These are phyloP conservation scores for Phytomonas sp. DNA, from an alignment of 208 protist species.

Conservation along the genomic window DNA sequence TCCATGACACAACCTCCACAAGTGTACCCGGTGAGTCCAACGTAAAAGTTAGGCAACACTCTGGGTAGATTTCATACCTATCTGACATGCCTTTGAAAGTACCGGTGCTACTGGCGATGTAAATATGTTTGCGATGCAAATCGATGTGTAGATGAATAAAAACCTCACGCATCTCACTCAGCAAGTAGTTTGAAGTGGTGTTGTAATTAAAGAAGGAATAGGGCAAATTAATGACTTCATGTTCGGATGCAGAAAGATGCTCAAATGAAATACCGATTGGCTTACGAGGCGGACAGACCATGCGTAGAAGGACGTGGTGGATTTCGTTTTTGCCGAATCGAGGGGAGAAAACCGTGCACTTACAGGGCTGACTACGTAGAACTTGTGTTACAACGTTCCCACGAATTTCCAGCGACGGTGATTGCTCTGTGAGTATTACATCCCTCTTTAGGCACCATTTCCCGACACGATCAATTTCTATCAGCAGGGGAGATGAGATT, in stretches of 20 bases:
- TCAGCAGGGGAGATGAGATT: neutral
- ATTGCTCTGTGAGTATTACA: neutral
- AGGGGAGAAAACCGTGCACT: constrained; percentile 18
- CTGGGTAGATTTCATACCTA: constrained; percentile 6
- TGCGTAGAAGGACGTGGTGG: constrained; percentile 44
- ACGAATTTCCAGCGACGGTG: neutral
- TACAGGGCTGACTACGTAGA: neutral
- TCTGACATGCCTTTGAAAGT: neutral
- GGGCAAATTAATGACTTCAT: neutral
- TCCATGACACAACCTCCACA: constrained; percentile 39
- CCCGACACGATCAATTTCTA: neutral
- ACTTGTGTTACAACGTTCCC: neutral
- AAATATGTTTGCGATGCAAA: constrained; percentile 24
- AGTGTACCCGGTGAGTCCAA: constrained; percentile 26
- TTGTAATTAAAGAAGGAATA: neutral
- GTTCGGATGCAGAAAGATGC: constrained; percentile 4
- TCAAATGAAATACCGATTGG: constrained; percentile 39
- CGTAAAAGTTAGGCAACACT: constrained; percentile 34
- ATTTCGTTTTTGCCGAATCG: constrained; percentile 27
- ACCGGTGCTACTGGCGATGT: constrained; percentile 37
- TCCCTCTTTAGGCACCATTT: neutral
- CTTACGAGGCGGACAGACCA: constrained; percentile 24
- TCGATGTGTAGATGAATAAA: constrained; percentile 28
- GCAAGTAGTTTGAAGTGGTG: constrained; percentile 6
- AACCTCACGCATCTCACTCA: constrained; percentile 22